These are phyloP conservation scores for Rhodotorula glutinis DNA, from an alignment of 1,284 basidiomycete species.

Conservation along the genomic window DNA sequence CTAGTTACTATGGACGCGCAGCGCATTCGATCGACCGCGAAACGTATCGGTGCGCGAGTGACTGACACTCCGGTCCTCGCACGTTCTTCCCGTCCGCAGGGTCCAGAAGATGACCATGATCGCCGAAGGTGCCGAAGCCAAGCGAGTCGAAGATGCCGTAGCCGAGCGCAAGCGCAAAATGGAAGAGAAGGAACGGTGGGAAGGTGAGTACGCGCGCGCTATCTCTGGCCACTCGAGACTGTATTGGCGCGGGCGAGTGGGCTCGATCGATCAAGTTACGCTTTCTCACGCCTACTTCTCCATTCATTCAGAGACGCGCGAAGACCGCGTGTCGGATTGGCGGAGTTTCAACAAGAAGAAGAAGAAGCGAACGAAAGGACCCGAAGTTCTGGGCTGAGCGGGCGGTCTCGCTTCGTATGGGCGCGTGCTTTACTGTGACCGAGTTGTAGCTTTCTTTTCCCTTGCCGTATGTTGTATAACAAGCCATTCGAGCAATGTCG, in stretches of 20 bases:
- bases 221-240: background rate
- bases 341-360: conserved; percentile 40
- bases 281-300: no score
- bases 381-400: conserved; percentile 39
- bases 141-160: conserved; percentile 52
- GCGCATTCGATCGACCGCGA: background rate
- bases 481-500: no score
- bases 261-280: background rate
- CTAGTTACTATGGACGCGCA: background rate
- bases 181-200: conserved; percentile 56
- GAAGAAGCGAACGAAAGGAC: conserved; percentile 76
- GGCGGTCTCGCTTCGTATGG: background rate
- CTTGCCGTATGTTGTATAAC: background rate
- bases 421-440: no score
- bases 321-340: conserved; percentile 43
- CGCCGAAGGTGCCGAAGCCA: conserved; percentile 57
- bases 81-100: conserved; percentile 35
- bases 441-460: background rate
- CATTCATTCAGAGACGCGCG: conserved; percentile 39
- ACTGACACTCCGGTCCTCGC: background rate
- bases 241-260: background rate
- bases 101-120: conserved; percentile 54
- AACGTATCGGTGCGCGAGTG: background rate
- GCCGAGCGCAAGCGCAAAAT: conserved; percentile 51
- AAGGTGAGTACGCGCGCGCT: conserved; percentile 41